Percentiles rank a stretch among this genome's conserved stretches.
Conservation (phyloP, 2,329 filamentous ascomycete species). For the Talaromyces sp. region DNA sequence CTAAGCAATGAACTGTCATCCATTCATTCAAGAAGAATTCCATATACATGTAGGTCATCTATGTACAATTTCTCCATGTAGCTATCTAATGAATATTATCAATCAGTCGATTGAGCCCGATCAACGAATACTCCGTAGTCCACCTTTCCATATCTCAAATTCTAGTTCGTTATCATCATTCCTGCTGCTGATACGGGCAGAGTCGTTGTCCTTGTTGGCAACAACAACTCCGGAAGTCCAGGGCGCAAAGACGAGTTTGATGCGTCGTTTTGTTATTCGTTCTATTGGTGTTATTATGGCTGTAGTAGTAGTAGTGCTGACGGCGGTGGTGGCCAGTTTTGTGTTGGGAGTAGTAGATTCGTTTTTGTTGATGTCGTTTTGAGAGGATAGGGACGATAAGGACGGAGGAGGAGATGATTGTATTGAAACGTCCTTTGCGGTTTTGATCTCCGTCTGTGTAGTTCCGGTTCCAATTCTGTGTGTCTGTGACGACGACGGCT, state of each 20-base stretch:
- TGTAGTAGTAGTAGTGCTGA: neutral
- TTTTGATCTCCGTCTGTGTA: neutral
- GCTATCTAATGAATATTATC: neutral
- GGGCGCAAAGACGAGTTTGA: conserved; percentile 86
- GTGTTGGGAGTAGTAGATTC: neutral
- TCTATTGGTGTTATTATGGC: neutral
- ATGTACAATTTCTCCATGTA: neutral
- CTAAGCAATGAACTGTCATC: too few relatives aligned
- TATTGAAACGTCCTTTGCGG: neutral
- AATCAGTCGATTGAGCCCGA: too few relatives aligned
- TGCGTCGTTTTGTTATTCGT: conserved; percentile 52
- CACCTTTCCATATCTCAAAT: conserved; percentile 70
- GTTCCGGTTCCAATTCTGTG: neutral
- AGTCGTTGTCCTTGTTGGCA: conserved; percentile 19
- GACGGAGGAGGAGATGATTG: neutral
- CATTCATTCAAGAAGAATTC: too few relatives aligned
- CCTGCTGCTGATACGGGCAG: conserved; percentile 9
- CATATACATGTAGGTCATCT: neutral
- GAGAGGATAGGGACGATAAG: neutral
- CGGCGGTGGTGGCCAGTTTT: neutral
- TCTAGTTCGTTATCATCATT: conserved; percentile 47
- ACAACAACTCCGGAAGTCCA: conserved; percentile 57
- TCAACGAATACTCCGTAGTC: conserved; percentile 36
- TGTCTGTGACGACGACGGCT: neutral
- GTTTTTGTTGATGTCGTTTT: neutral